phyloP scores from a whole-genome alignment of 352 stramenopile genomes.

The Achlya hypogyna region DNA sequence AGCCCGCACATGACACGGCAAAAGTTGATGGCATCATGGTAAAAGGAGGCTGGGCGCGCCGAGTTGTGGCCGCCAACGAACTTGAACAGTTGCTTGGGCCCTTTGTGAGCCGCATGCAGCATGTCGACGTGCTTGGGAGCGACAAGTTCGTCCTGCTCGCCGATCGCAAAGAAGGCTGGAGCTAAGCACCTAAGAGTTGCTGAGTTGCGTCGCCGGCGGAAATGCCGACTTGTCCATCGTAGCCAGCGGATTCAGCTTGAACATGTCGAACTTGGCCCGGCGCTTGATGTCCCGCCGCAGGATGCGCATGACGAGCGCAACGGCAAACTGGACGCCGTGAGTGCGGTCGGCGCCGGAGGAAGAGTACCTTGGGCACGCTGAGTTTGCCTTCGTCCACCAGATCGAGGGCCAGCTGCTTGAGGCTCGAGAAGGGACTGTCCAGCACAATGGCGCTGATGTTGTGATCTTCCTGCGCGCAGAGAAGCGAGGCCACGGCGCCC shows the following conservation, averaged over 20 bases:
- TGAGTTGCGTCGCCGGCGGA: neutral
- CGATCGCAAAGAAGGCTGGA: conserved; percentile 69
- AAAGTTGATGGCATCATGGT: conserved; percentile 70
- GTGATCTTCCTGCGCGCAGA: conserved; percentile 42
- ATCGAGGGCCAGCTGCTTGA: conserved; percentile 58
- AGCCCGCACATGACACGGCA: conserved; percentile 69
- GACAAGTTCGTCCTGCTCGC: conserved; percentile 70
- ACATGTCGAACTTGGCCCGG: conserved; percentile 81
- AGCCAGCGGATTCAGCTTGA: conserved; percentile 73
- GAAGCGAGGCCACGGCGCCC: conserved; percentile 59
- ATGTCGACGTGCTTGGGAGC: conserved; percentile 60
- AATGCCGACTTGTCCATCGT: conserved; percentile 49
- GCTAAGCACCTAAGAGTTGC: conserved; percentile 30
- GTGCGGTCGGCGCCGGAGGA: neutral
- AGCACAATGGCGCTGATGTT: conserved; percentile 71
- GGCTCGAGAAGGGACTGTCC: conserved; percentile 73
- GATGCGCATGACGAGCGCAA: conserved; percentile 74
- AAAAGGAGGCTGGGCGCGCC: conserved; percentile 63
- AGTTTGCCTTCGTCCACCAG: conserved; percentile 77
- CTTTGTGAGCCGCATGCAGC: conserved; percentile 65
- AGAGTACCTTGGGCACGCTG: conserved; percentile 57
- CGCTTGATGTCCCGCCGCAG: conserved; percentile 72
- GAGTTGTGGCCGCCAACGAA: conserved; percentile 78
- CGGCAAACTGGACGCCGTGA: conserved; percentile 24
- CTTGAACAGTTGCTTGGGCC: conserved; percentile 69